phyloP scores from a whole-genome alignment of 257 asterid genomes.

The Dorcoceras hygrometricum region DNA sequence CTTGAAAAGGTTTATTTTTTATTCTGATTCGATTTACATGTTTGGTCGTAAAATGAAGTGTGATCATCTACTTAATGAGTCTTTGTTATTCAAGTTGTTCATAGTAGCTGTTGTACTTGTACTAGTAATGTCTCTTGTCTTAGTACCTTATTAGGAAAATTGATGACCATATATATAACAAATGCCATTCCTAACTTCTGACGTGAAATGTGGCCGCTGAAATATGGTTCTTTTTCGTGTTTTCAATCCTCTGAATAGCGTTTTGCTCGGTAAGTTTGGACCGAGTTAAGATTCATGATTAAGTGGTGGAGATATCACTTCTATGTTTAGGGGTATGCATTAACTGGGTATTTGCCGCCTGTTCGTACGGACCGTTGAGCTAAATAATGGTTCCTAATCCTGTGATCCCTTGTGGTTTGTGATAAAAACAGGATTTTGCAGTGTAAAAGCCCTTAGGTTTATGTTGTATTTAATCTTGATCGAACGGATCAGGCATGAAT shows the following conservation, averaged over 20 bases:
- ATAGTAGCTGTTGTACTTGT: not conserved
- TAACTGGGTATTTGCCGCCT: not conserved
- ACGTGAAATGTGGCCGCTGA: not conserved
- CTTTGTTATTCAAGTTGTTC: not conserved
- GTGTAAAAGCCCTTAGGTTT: not conserved
- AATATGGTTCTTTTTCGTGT: no score
- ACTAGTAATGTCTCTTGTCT: conserved; percentile 24
- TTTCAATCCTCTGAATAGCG: no score
- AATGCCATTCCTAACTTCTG: not conserved
- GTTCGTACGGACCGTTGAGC: not conserved
- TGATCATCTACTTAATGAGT: not conserved
- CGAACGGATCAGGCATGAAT: not conserved
- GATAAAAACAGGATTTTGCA: not conserved
- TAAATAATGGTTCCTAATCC: not conserved
- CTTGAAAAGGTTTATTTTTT: conserved; percentile 70
- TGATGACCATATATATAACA: conserved; percentile 15
- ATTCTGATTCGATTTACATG: not conserved
- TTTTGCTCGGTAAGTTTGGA: no score
- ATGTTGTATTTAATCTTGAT: not conserved
- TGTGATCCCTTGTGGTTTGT: not conserved
- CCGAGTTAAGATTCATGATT: not conserved
- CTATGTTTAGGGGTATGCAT: not conserved
- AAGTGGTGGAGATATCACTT: not conserved
- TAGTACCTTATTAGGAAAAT: conserved; percentile 15
- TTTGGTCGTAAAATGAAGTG: not conserved